Base-by-base conservation (phyloP, 495 filamentous ascomycete genomes). In the Podospora bellae-mahoneyi region DNA sequence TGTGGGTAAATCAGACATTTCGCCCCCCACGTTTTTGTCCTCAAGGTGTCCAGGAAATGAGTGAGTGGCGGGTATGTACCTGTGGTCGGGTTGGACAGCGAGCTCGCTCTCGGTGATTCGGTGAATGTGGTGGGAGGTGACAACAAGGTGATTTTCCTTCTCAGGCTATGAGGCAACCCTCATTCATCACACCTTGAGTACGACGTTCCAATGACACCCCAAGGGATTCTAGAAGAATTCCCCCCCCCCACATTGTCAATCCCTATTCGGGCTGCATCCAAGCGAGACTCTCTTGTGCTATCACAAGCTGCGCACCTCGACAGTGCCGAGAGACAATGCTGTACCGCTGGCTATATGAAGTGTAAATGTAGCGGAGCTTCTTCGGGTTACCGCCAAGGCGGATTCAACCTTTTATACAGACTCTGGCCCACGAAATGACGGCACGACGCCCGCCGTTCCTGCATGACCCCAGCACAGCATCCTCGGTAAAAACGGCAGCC, bases 401-500 rank as follows among this genome's bases (percentile, higher is more conserved):
- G 74, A 64, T 68, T 64, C 26, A 27, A 61, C 28, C 16, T 30
- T 62, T 34, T 48, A 39, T 39, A 32, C 30, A 20, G 23, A 58
- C 6, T 9, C 23, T 4, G 55, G 55, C 23, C 55, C 3, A 58
- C 55, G 16, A 20, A 23, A 58, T 26, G 61, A 71, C 67, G 67
- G 72, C 34, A 70, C 26, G 64, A 68, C 32, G 65, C 62, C 61
- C 54, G 64, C 71, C 71, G 72, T 72, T 71, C 72, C 68, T 77
- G 68, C 69, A 72, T 62, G 64, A 56, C 54, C 34, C 6, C 2
- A 30, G 44, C 5, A 55, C 27, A 60, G 23, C 10, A 20, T 27
- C 13, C 30, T 76, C 74, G 75, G 75, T 69, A 77, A 74, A 77
- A 70, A 67, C 74, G 72, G 74, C 72, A 74, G 62, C 68, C 74